Base-by-base conservation (phyloP, 257 asterid species). In the Ligustrum vulgare region DNA sequence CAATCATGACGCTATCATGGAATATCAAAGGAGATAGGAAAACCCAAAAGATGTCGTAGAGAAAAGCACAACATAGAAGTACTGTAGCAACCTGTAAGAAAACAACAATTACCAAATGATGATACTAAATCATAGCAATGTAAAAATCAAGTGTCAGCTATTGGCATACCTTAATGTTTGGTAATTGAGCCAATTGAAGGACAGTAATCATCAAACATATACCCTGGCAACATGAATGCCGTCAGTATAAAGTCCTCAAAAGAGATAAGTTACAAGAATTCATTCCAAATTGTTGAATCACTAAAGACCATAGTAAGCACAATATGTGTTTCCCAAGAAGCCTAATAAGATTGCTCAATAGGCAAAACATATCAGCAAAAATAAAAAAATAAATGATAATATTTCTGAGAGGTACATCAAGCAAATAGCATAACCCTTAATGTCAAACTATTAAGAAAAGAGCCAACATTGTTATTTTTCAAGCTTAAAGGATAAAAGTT, bases 31-130 rank as follows among this genome's bases (percentile, higher is more conserved):
- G 99, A 31, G 99, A 95, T 37, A 93, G 86, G 91, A 95, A 95
- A 80, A 92, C 99, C 99, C 99, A 95, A 80, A 95, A 95, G 86
- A 95, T 93, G 86, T 95, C 98, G 74, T 95, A 95, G 49, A 93
- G 84, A 83, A 95, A 95, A 37, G 98, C 99, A 36, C 93, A 89
- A 63, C 98, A 87, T 78, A 95, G 86, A 77, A 95, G 93, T 28
- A 93, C 93, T 12, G 99, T 93, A 70, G 99, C 98, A 76, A 95
- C 96, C 98, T 94, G 84, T 56, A 60, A 76, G 74, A 79, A 75
- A 71, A 68, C 62, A 78, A 36, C 70, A 73, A 56, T 67, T 22
- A 85, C 22, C 69, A 68, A 75, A 74, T 62, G 66, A 58, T 70
- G 23, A 36, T 18, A 64, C 34, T 66, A 20, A 73, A 69, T 12